These are phyloP conservation scores for Trypanosoma lewisi DNA, from an alignment of 208 protist genomes.

Conservation along the genomic window DNA sequence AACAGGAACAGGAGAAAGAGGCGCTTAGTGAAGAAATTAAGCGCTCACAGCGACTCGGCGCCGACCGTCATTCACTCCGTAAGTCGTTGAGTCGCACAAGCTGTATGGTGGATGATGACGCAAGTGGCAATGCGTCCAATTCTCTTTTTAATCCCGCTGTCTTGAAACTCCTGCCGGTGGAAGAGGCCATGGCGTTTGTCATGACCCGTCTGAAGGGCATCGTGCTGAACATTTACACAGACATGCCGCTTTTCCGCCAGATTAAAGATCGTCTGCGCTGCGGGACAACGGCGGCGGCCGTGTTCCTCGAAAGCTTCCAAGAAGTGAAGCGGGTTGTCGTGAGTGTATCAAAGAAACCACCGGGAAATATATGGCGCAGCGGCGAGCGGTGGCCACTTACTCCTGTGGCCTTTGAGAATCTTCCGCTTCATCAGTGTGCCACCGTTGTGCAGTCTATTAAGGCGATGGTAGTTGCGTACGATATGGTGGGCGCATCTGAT, in stretches of 20 bases:
- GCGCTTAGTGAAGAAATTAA: constrained; percentile 29
- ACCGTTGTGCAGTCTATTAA: constrained; percentile 77
- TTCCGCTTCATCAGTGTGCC: constrained; percentile 76
- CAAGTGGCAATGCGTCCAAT: constrained; percentile 24
- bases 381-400: constrained; percentile 71
- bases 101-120: constrained; percentile 4
- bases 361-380: constrained; percentile 15
- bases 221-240: constrained; percentile 85
- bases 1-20: constrained; percentile 44
- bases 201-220: constrained; percentile 85
- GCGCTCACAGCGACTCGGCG: constrained; percentile 15
- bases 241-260: constrained; percentile 75
- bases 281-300: constrained; percentile 47
- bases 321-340: constrained; percentile 77
- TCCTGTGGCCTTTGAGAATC: constrained; percentile 57
- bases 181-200: constrained; percentile 69
- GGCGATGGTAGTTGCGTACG: constrained; percentile 76
- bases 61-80: constrained; percentile 8
- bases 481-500: constrained; percentile 64
- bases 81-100: neutral
- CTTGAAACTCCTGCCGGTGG: constrained; percentile 57
- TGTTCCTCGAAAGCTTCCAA: constrained; percentile 81
- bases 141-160: constrained; percentile 44
- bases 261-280: constrained; percentile 66
- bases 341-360: constrained; percentile 25